Conservation (phyloP, 768 basidiomycete genomes). For the Solioccasus polychromus region DNA sequence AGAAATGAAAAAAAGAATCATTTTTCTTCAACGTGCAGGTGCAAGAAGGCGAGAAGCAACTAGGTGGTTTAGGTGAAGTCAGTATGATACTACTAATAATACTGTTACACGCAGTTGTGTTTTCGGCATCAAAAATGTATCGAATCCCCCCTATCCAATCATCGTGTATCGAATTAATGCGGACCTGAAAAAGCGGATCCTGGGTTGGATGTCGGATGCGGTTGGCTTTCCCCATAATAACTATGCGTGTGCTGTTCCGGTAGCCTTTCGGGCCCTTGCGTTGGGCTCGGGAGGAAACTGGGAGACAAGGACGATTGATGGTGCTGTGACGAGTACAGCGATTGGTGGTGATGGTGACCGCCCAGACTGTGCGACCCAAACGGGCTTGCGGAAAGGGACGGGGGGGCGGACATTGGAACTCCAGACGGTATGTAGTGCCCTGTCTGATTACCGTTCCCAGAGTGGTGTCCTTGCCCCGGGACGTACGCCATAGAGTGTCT, state of each 20-base stretch:
- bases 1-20: conserved; percentile 15
- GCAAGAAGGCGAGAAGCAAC: conserved; percentile 31
- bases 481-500: conserved; percentile 39
- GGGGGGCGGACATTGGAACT: conserved; percentile 52
- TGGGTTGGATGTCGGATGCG: conserved; percentile 25
- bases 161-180: conserved; percentile 18
- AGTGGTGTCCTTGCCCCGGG: conserved; percentile 41
- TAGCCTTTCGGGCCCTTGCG: conserved; percentile 29
- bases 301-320: conserved; percentile 30
- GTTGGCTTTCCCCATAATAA: conserved; percentile 31
- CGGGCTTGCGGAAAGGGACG: conserved; percentile 44
- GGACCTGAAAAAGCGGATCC: conserved; percentile 30
- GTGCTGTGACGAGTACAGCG: conserved; percentile 32
- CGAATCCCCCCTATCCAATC: conserved; percentile 21
- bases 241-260: conserved; percentile 28
- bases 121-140: conserved; percentile 18
- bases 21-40: conserved; percentile 17
- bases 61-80: conserved; percentile 32
- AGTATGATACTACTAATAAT: conserved; percentile 35
- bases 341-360: conserved; percentile 28
- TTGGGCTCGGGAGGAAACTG: conserved; percentile 28
- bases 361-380: conserved; percentile 28
- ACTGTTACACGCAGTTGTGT: conserved; percentile 30
- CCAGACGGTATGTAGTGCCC: conserved; percentile 33
- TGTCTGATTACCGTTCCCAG: conserved; percentile 32